These are phyloP conservation scores for Danielia reshetovae DNA, from an alignment of 805 yeast genomes.

Conservation along the genomic window DNA sequence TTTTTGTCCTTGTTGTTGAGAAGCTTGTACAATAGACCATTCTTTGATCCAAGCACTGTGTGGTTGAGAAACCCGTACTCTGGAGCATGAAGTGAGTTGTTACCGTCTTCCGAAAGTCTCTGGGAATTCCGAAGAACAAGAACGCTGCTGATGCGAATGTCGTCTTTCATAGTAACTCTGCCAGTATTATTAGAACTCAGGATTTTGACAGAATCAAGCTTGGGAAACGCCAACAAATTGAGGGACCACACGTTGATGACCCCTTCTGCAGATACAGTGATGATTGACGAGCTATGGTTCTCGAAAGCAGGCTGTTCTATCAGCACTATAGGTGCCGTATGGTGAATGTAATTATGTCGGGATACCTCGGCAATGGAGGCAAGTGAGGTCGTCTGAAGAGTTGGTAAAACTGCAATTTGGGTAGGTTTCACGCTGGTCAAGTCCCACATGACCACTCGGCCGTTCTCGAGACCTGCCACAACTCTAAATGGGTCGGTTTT, in stretches of 20 bases:
- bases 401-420: slow-evolving; percentile 15
- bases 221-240: slow-evolving; percentile 17
- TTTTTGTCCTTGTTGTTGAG: slow-evolving; percentile 7
- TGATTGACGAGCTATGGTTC: slow-evolving; percentile 8
- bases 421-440: slow-evolving; percentile 16
- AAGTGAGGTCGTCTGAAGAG: slow-evolving; percentile 15
- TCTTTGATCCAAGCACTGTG: slow-evolving; percentile 7
- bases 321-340: slow-evolving; percentile 12
- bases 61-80: slow-evolving; percentile 13
- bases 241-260: slow-evolving; percentile 18
- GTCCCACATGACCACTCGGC: slow-evolving; percentile 52
- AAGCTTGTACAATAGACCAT: slow-evolving; percentile 8
- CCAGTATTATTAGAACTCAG: background rate
- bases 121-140: background rate
- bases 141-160: background rate
- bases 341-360: slow-evolving; percentile 7
- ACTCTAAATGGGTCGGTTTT: slow-evolving; percentile 34
- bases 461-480: slow-evolving; percentile 48
- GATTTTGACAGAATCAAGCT: slow-evolving; percentile 11
- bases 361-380: slow-evolving; percentile 4
- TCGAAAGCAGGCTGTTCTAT: slow-evolving; percentile 9
- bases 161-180: background rate
- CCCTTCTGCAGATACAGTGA: slow-evolving; percentile 15
- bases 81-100: slow-evolving; percentile 4
- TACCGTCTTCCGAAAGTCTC: background rate